phyloP scores from a whole-genome alignment of 2,329 filamentous ascomycete species.

The Macroventuria anomochaeta region DNA sequence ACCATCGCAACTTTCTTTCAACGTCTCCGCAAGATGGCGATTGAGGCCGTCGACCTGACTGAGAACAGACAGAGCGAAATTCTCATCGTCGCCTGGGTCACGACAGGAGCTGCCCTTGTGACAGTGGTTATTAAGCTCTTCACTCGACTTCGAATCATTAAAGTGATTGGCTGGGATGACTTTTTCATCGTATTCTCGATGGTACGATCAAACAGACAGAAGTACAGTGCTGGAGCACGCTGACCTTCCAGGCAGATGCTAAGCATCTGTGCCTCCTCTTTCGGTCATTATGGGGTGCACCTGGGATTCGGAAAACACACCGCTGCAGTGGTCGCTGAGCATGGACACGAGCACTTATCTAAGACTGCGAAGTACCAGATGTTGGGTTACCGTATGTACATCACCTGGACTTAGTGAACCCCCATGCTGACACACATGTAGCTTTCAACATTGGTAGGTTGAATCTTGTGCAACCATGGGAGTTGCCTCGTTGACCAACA shows the following conservation, averaged over 20 bases:
- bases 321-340: neutral
- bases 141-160: conserved; percentile 6
- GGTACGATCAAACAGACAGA: neutral
- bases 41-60: neutral
- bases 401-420: neutral
- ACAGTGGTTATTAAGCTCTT: conserved; percentile 17
- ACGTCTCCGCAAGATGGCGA: neutral
- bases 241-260: conserved; percentile 7
- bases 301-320: conserved; percentile 17
- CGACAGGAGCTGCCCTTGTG: conserved; percentile 8
- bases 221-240: no score
- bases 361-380: conserved; percentile 14
- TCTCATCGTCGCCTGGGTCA: conserved; percentile 15
- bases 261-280: conserved; percentile 13
- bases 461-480: no score
- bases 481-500: no score
- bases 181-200: conserved; percentile 18
- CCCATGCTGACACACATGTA: neutral
- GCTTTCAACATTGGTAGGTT: conserved; percentile 12
- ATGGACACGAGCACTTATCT: conserved; percentile 9
- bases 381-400: conserved; percentile 13
- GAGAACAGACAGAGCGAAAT: conserved; percentile 10
- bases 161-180: conserved; percentile 19
- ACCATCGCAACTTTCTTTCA: neutral
- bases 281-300: conserved; percentile 10